Evolutionary conservation across 176 grass and related monocot species (phyloP), one percentile per base, ranked within the genome.

Genomic region (Dactylis glomerata): DNA sequence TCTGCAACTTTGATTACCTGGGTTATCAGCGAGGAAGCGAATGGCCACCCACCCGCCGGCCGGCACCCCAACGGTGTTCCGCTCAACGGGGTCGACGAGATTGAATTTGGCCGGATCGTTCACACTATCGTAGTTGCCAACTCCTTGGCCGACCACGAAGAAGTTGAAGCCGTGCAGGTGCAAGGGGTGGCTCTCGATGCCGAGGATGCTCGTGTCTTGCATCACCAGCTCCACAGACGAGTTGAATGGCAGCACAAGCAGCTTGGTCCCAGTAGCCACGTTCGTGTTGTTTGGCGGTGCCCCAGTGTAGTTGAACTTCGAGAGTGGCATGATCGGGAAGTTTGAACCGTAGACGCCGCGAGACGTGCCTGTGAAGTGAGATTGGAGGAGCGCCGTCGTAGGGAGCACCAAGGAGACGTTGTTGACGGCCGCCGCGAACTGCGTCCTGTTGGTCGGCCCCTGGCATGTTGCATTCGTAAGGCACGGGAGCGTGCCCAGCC

Each of bases 131-230:
- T 87, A 92, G 73, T 89, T 89, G 37, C 89, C 92, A 1, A 85
- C 50, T 2, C 92, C 92, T 66, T 22, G 76, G 3, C 89, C 92
- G 0, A 94, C 77, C 0, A 89, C 92, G 10, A 82, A 92, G 87
- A 92, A 94, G 71, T 91, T 89, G 66, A 63, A 89, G 20, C 92
- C 92, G 13, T 94, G 92, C 2, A 94, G 66, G 75, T 94, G 92
- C 62, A 94, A 79, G 0, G 92, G 92, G 84, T 94, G 92, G 87
- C 87, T 92, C 86, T 89, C 92, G 0, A 75, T 78, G 23, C 89
- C 89, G 30, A 85, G 82, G 51, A 94, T 82, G 59, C 81, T 89
- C n/a, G 89, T 94, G 70, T 82, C 89, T 69, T 94, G 92, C 86
- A 94, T 85, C 80, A 94, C 92, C 14, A 94, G 74, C 83, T 91